Conservation (phyloP, 2,329 filamentous ascomycete genomes). For the Talaromyces sp. region DNA sequence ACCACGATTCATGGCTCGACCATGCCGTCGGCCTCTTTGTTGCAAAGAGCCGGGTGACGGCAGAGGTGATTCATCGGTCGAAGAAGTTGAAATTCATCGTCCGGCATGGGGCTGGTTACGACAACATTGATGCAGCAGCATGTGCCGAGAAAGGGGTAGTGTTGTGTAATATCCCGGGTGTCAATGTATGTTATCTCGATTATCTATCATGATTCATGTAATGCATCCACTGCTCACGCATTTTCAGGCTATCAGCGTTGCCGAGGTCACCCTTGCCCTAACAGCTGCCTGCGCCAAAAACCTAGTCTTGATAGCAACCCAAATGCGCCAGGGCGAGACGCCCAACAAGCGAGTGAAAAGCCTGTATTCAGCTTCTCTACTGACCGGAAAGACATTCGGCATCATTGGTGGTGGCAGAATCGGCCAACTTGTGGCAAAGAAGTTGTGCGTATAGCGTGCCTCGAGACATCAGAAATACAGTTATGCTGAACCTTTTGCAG, state of each 20-base stretch:
- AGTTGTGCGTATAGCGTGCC: slow-evolving; percentile 6
- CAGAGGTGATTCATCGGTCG: background rate
- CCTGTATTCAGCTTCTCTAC: slow-evolving; percentile 6
- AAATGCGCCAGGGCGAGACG: slow-evolving; percentile 6
- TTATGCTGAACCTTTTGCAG: background rate
- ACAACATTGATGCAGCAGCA: slow-evolving; percentile 32
- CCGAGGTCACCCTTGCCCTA: slow-evolving; percentile 9
- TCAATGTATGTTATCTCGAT: slow-evolving; percentile 1
- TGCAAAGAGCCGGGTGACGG: slow-evolving; percentile 6
- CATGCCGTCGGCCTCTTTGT: slow-evolving; percentile 5
- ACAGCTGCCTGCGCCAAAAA: slow-evolving; percentile 11
- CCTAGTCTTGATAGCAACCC: slow-evolving; percentile 5
- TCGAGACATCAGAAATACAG: background rate
- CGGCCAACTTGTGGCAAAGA: slow-evolving; percentile 9
- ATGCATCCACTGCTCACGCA: background rate
- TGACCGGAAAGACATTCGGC: slow-evolving; percentile 11
- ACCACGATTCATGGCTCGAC: slow-evolving; percentile 1
- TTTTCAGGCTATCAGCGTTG: slow-evolving; percentile 10
- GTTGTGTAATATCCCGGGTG: slow-evolving; percentile 3
- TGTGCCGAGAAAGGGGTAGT: slow-evolving; percentile 2
- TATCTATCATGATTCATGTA: slow-evolving; percentile 3
- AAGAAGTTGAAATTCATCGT: slow-evolving; percentile 7
- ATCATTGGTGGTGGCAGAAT: slow-evolving; percentile 11
- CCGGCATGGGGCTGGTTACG: slow-evolving; percentile 22
- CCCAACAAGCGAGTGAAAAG: slow-evolving; percentile 9